Percentiles rank a stretch among this genome's conserved stretches.
phyloP scores from a whole-genome alignment of 345 rosid species.

The Trapa bicornis region DNA sequence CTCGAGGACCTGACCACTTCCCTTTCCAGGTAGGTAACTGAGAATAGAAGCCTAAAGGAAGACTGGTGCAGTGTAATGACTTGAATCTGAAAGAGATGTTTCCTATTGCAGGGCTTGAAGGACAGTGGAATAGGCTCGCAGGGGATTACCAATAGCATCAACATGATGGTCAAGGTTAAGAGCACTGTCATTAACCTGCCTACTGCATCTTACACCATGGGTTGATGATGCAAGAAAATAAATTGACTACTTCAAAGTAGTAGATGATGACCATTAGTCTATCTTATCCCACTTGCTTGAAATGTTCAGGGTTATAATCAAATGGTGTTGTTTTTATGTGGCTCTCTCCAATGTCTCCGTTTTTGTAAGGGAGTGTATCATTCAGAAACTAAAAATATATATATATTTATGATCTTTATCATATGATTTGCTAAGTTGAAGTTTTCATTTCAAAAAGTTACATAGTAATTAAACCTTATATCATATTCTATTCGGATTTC shows the following conservation, averaged over 20 bases:
- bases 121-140: slow-evolving; percentile 99
- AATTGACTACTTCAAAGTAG: background rate
- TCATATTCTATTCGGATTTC: too few species aligned
- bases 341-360: background rate
- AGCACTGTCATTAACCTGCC: slow-evolving; percentile 90
- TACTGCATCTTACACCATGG: slow-evolving; percentile 84
- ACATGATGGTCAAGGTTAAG: slow-evolving; percentile 90
- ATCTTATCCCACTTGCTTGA: background rate
- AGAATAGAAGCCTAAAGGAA: background rate
- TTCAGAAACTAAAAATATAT: background rate
- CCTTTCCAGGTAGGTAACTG: slow-evolving; percentile 74
- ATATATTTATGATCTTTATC: background rate
- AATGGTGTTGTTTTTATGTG: background rate
- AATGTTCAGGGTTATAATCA: background rate
- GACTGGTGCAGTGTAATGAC: background rate
- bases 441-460: background rate
- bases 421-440: background rate
- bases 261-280: background rate
- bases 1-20: slow-evolving; percentile 98
- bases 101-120: slow-evolving; percentile 58
- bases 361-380: background rate
- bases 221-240: slow-evolving; percentile 24
- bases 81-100: background rate
- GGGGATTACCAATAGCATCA: slow-evolving; percentile 92
- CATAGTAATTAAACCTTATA: too few species aligned